These are phyloP conservation scores for Pochonia chlamydosporia DNA, from an alignment of 2,329 filamentous ascomycete species.

Conservation along the genomic window DNA sequence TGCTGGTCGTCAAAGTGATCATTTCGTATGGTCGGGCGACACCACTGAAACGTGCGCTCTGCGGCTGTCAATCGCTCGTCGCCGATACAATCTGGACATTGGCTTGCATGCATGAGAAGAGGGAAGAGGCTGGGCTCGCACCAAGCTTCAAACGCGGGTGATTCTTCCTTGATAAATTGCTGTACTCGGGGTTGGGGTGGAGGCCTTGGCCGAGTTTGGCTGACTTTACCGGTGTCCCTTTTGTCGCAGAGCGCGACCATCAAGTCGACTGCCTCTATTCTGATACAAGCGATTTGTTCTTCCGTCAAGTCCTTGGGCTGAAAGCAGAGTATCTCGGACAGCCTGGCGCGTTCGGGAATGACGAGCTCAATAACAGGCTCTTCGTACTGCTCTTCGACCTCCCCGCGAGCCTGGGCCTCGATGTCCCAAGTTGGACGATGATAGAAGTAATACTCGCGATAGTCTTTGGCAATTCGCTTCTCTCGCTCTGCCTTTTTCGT, in stretches of 20 bases:
- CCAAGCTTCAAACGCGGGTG: too few species aligned
- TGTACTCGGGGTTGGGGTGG: too few species aligned
- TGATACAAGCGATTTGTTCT: slow-evolving; percentile 9
- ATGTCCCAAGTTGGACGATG: too few species aligned
- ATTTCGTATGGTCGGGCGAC: too few species aligned
- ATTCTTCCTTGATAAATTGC: too few species aligned
- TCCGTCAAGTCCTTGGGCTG: slow-evolving; percentile 11
- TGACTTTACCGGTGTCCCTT: neutral
- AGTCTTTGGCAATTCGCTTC: slow-evolving; percentile 15
- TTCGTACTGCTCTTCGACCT: slow-evolving; percentile 16
- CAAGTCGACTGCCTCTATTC: slow-evolving; percentile 13
- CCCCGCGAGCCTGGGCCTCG: slow-evolving; percentile 7
- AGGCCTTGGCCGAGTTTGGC: too few species aligned
- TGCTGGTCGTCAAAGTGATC: too few species aligned
- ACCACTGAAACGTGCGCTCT: too few species aligned
- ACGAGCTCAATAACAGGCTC: slow-evolving; percentile 13
- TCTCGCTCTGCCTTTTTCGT: slow-evolving; percentile 14
- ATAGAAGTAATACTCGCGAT: slow-evolving; percentile 24
- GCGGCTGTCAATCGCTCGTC: too few species aligned
- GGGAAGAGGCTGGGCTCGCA: too few species aligned
- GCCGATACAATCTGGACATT: too few species aligned
- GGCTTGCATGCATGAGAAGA: too few species aligned
- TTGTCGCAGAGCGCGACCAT: slow-evolving; percentile 8
- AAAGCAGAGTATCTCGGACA: slow-evolving; percentile 15
- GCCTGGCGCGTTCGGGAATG: slow-evolving; percentile 13